Base-by-base conservation (phyloP, 352 stramenopile genomes). In the Pelagophyceae sp. region DNA sequence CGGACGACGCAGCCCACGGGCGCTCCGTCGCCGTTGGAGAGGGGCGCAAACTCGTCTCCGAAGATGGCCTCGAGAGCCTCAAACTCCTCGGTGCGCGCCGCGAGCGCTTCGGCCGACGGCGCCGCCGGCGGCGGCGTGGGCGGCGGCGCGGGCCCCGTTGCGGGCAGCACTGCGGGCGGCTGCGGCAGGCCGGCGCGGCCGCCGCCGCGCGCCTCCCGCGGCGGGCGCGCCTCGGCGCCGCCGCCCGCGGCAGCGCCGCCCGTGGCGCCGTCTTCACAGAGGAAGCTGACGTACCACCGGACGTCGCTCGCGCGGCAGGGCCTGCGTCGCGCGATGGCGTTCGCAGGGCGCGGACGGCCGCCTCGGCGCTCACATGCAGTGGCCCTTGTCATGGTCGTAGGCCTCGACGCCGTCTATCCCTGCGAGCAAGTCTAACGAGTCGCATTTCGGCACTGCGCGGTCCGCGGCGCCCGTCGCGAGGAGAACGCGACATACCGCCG, bases 361-460 rank as follows among this genome's bases (percentile, higher is more conserved):
- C n/a, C n/a, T n/a, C n/a, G n/a, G n/a, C n/a, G n/a, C n/a, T n/a
- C n/a, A n/a, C n/a, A 74, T 23, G 33, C 35, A 31, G 38, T 74
- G 67, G 33, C 67, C 67, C 67, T 58, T 50, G 33, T 74, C 67
- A 37, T 74, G 67, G 35, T 38, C 67, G 67, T 74, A 58, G 20
- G 23, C 11, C 25, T 51, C 35, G 17, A 23, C 33, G 35, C 38
- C 67, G 67, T 20, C 35, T 2, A 3, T 0, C 58, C 11, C 58
- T 6, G 29, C 58, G 38, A 74, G 23, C n/a, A n/a, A n/a, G 1
- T 11, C 35, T 11, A 50, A 37, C 35, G 67, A 40, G 2, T 58
- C 38, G 5, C 3, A 33, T 11, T 0, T 11, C 33, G 35, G 33
- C 20, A 74, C 67, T 0, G 58, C 58, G 23, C 29, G 23, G 58